Conservation (phyloP, 495 filamentous ascomycete species). For the Stereocaulon alpinum region DNA sequence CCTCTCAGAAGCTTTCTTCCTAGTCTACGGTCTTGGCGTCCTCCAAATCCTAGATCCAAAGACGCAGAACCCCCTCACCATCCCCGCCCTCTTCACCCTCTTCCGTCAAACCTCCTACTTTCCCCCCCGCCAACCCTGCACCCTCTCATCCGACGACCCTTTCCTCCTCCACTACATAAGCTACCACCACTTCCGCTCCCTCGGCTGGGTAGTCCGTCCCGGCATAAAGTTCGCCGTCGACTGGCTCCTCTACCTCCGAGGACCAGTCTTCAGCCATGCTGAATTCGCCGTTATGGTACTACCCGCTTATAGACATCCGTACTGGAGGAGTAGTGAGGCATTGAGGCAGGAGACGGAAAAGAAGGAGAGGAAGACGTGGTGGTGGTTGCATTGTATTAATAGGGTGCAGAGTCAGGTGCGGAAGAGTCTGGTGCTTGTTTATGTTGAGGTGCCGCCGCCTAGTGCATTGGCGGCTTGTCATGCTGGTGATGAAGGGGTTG, state of each 20-base stretch:
- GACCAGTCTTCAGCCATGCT: constrained; percentile 86
- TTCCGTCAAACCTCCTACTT: constrained; percentile 62
- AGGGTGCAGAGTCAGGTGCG: constrained; percentile 80
- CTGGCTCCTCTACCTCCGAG: constrained; percentile 88
- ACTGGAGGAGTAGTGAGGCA: constrained; percentile 53
- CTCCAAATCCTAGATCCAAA: constrained; percentile 52
- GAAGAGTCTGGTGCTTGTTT: constrained; percentile 79
- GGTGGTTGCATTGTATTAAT: constrained; percentile 87
- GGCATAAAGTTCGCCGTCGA: constrained; percentile 94
- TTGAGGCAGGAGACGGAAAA: constrained; percentile 35
- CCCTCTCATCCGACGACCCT: constrained; percentile 57
- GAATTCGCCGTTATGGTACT: constrained; percentile 81
- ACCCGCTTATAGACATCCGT: constrained; percentile 66
- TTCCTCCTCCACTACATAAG: constrained; percentile 80
- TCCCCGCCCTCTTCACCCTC: constrained; percentile 45
- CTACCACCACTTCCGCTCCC: constrained; percentile 93
- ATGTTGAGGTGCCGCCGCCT: constrained; percentile 83
- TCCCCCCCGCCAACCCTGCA: constrained; percentile 37
- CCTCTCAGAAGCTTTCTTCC: constrained; percentile 86
- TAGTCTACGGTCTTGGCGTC: constrained; percentile 71
- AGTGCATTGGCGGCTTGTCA: constrained; percentile 15
- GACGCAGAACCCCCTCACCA: constrained; percentile 32
- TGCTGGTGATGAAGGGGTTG: constrained; percentile 27
- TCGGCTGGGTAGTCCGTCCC: constrained; percentile 90
- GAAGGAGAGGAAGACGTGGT: constrained; percentile 57